Conservation (phyloP, 768 basidiomycete genomes). For the Termitomyces sp. region DNA sequence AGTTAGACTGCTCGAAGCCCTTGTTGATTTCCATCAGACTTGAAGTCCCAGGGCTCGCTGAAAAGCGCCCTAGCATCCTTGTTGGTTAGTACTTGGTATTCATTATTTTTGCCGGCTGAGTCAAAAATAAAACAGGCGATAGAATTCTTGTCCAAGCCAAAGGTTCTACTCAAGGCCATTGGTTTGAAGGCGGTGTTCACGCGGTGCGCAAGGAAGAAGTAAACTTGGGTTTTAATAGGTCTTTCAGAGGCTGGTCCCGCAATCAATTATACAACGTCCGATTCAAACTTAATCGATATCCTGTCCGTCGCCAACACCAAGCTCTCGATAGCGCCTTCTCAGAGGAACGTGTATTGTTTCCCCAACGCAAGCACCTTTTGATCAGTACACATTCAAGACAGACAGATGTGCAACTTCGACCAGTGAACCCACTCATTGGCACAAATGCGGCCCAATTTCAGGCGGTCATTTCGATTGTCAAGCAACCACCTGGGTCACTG, state of each 20-base stretch:
- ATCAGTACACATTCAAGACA: constrained; percentile 11
- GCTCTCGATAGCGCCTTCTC: constrained; percentile 46
- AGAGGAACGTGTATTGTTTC: constrained; percentile 51
- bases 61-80: constrained; percentile 55
- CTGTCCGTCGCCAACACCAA: constrained; percentile 57
- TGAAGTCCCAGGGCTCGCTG: constrained; percentile 48
- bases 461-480: constrained; percentile 46
- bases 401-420: constrained; percentile 16
- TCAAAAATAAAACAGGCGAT: constrained; percentile 40
- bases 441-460: constrained; percentile 45
- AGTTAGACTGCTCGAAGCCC: neutral
- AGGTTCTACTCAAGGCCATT: constrained; percentile 37
- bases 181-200: constrained; percentile 62
- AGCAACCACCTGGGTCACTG: constrained; percentile 39
- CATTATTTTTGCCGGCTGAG: neutral
- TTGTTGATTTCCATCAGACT: constrained; percentile 24
- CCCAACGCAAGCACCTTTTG: constrained; percentile 28
- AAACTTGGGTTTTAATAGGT: constrained; percentile 43
- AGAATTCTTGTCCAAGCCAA: constrained; percentile 47
- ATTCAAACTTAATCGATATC: constrained; percentile 56
- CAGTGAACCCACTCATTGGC: constrained; percentile 41
- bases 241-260: constrained; percentile 35
- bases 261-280: constrained; percentile 45
- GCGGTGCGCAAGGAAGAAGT: constrained; percentile 47
- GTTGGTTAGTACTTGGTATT: constrained; percentile 36